Percentiles rank a stretch among this genome's conserved stretches.
phyloP scores from a whole-genome alignment of 352 stramenopile genomes.

The Pythium utonaiense region DNA sequence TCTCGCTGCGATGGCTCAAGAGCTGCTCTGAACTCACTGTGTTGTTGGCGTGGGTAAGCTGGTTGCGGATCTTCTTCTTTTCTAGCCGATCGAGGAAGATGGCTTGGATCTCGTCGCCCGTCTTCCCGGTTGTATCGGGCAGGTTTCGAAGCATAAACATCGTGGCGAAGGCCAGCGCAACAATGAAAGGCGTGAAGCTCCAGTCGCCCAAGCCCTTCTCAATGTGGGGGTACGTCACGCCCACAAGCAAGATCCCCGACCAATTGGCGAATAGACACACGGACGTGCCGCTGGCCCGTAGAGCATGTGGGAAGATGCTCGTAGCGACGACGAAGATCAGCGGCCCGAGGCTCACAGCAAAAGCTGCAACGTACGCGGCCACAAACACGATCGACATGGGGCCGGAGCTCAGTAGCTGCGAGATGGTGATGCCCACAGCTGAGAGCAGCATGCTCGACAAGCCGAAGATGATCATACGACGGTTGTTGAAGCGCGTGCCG shows the following conservation, averaged over 20 bases:
- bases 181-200: conserved; percentile 30
- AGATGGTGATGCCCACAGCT: conserved; percentile 26
- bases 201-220: conserved; percentile 33
- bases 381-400: conserved; percentile 50
- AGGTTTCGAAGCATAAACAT: conserved; percentile 16
- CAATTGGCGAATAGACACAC: conserved; percentile 55
- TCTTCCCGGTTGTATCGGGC: conserved; percentile 23
- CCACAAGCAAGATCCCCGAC: conserved; percentile 47
- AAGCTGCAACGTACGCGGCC: conserved; percentile 42
- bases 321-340: conserved; percentile 50
- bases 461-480: conserved; percentile 41
- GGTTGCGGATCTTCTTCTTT: not conserved
- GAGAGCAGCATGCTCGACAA: conserved; percentile 36
- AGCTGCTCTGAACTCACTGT: too few species aligned
- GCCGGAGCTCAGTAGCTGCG: conserved; percentile 32
- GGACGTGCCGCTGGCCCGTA: conserved; percentile 42
- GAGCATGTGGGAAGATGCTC: conserved; percentile 48
- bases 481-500: conserved; percentile 40
- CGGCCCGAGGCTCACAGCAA: conserved; percentile 46
- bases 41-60: not conserved
- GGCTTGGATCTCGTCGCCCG: conserved; percentile 19
- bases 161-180: conserved; percentile 2
- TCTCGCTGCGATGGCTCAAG: too few species aligned
- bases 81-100: conserved; percentile 13
- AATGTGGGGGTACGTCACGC: conserved; percentile 59